Base-by-base conservation (phyloP, 768 basidiomycete genomes). In the Amanita polypyramis region DNA sequence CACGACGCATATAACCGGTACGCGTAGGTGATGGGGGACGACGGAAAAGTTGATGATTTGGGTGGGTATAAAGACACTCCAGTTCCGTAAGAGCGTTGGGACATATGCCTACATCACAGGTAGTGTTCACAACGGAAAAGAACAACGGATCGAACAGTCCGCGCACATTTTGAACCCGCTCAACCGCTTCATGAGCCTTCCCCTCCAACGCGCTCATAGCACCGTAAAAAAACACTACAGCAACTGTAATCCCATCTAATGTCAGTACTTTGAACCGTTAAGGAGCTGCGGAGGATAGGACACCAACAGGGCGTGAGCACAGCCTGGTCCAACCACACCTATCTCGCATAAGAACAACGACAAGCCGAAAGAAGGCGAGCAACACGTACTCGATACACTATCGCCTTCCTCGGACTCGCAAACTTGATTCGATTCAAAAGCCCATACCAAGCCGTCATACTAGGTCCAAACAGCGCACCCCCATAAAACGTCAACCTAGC, bases 321-420 rank as follows among this genome's bases (percentile, higher is more conserved):
- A 4, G 77, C 75, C 65, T 95, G 92, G 61, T 94, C 92, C 21
- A 93, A 70, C 64, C 75, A 86, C 5, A 89, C 85, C 85, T 84
- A 58, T 42, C 36, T 54, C 34, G n/a, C 29, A 14, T 20, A 12
- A 9, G 10, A 41, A 9, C 37, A 19, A 11, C 43, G 45, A 30
- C 2, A 44, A 43, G 21, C 29, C 2, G 17, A 39, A 30, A 27
- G n/a, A n/a, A n/a, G n/a, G n/a, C 19, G 7, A 43, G 43, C 15
- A 42, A 20, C 9, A 56, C 79, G 38, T 42, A 86, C 86, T 30
- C 83, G 70, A 55, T 81, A 82, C 8, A 79, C 59, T 34, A 85
- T 61, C 0, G 72, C 80, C 52, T 65, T 74, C 0, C 70, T 76
- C 1, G 80, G 80, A 48, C 64, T 76, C 1, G 76, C 53, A 59